Evolutionary conservation across 257 asterid genomes (phyloP).

Genomic region (Przewalskia tangutica): DNA sequence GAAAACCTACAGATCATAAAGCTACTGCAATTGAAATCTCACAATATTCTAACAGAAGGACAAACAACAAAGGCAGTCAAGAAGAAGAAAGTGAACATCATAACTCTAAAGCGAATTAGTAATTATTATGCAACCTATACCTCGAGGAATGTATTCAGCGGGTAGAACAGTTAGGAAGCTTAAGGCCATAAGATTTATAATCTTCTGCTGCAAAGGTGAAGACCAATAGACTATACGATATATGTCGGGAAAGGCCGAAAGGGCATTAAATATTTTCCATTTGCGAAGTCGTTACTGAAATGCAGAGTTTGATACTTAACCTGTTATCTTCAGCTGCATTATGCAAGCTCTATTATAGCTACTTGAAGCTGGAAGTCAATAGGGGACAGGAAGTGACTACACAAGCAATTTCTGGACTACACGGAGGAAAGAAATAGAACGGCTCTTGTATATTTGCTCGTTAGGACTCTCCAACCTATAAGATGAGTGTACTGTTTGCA

Average conservation of each 20-base stretch:
- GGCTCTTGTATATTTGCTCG: background rate
- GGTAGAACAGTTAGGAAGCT: background rate
- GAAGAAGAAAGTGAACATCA: background rate
- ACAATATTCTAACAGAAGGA: background rate
- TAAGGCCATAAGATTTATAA: background rate
- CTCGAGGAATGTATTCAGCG: background rate
- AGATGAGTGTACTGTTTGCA: background rate
- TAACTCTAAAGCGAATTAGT: background rate
- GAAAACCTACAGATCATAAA: background rate
- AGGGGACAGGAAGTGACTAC: background rate
- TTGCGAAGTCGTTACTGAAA: background rate
- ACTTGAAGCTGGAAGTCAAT: background rate
- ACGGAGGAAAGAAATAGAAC: background rate
- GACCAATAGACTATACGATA: background rate
- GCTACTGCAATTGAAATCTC: background rate
- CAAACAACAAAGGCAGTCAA: background rate
- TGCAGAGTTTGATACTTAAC: background rate
- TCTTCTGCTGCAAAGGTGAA: background rate
- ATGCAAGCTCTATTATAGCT: background rate
- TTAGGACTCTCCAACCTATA: background rate
- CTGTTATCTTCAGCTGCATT: background rate
- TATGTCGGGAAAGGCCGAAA: background rate
- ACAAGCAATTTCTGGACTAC: background rate
- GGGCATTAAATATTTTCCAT: background rate
- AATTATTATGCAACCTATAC: background rate